Base-by-base conservation (phyloP, 768 basidiomycete genomes). In the Multifurca ochricompacta region DNA sequence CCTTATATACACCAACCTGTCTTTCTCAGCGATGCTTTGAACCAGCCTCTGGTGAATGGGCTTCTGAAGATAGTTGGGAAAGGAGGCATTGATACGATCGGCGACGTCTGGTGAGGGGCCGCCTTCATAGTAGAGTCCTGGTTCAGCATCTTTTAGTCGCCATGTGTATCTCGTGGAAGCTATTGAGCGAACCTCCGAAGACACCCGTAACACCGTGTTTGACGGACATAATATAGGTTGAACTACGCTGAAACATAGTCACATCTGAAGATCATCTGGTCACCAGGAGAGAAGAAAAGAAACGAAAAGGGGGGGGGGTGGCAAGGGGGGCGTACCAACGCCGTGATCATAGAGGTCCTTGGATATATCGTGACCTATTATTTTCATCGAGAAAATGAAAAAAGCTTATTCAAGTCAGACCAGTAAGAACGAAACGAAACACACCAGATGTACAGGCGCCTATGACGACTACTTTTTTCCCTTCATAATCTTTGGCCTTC, bases 41-140 rank as follows among this genome's bases (percentile, higher is more conserved):
- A 64, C 71, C 6, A 72, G 23, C 4, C 77, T 68, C 58, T 69
- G 63, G 25, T 73, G 67, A 36, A 74, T 5, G 34, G 66, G 48
- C 19, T 61, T 54, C 28, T 35, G 54, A 19, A 51, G 55, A 14
- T 39, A 58, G 30, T 48, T 47, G 5, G 59, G 59, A 46, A 76
- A 70, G 7, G 77, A 78, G 18, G 74, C 75, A 34, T 66, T 72
- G 39, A 82, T 65, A 21, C 74, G 71, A 66, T 84, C 83, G 3
- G 77, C 79, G n/a, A 77, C 60, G 32, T 82, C 78, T 80, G 51
- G 41, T 16, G 53, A 10, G 7, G 48, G 46, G 8, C 56, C 60
- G 4, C 51, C 58, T 48, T 61, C 60, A n/a, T 23, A 21, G 35
- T 56, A 61, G 8, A 59, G 23, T 18, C 43, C 58, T 61, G 39